phyloP scores from a whole-genome alignment of 2,329 filamentous ascomycete species.

The Aspergillus intermedius region DNA sequence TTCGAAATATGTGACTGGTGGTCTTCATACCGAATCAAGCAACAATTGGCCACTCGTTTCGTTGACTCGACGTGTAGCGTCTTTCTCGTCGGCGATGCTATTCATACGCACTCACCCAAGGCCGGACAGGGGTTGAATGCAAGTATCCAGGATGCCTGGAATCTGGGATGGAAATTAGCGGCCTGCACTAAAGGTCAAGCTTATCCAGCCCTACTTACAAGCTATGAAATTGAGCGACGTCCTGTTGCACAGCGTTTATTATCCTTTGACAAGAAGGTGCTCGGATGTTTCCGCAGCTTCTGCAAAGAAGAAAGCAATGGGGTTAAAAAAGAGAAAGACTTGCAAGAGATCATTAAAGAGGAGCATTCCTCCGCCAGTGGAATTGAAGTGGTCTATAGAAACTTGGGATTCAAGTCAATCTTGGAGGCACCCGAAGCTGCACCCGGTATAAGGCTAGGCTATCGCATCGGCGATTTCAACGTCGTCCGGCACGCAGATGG shows the following conservation, averaged over 20 bases:
- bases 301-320: slow-evolving; percentile 1
- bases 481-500: background rate
- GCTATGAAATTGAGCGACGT: slow-evolving; percentile 45
- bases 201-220: slow-evolving; percentile 35
- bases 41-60: background rate
- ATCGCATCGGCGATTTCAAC: slow-evolving; percentile 7
- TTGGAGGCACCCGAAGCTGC: background rate
- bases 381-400: slow-evolving; percentile 1
- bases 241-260: slow-evolving; percentile 30
- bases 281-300: slow-evolving; percentile 1
- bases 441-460: slow-evolving; percentile 9
- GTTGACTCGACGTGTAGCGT: background rate
- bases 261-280: slow-evolving; percentile 1
- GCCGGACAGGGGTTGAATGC: background rate
- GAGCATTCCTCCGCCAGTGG: background rate
- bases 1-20: slow-evolving; percentile 11
- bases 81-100: slow-evolving; percentile 1
- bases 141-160: background rate
- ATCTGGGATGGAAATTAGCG: slow-evolving; percentile 45
- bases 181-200: slow-evolving; percentile 38
- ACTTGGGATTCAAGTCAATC: slow-evolving; percentile 10
- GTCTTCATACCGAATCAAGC: slow-evolving; percentile 6
- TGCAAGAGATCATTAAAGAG: background rate
- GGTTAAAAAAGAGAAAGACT: background rate
- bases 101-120: slow-evolving; percentile 1